Percentiles rank a stretch among this genome's conserved stretches.
These are phyloP conservation scores for Lentinula raphanica DNA, from an alignment of 768 basidiomycete genomes.

Conservation along the genomic window DNA sequence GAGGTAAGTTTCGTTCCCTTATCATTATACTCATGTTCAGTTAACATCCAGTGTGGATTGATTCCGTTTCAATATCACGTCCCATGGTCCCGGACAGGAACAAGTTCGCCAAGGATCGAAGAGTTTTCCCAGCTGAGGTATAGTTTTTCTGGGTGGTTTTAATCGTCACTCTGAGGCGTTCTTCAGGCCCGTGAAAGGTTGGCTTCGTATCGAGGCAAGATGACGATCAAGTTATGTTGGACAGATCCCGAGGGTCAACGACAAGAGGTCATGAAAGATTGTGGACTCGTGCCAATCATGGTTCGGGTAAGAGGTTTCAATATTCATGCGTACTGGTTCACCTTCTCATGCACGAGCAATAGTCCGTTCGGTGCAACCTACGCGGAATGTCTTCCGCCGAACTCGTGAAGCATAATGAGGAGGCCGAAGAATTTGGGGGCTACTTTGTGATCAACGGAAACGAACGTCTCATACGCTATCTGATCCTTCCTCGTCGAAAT, in stretches of 20 bases:
- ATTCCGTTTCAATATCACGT: constrained; percentile 73
- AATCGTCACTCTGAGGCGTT: background rate
- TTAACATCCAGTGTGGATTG: constrained; percentile 76
- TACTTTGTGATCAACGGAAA: constrained; percentile 99
- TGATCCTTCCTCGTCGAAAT: constrained; percentile 92
- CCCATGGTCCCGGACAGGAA: constrained; percentile 88
- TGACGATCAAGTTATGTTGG: constrained; percentile 86
- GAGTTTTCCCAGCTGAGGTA: constrained; percentile 90
- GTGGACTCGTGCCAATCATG: constrained; percentile 95
- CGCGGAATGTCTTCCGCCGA: constrained; percentile 78
- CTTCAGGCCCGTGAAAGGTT: constrained; percentile 86
- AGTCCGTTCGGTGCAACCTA: constrained; percentile 94
- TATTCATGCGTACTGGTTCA: background rate
- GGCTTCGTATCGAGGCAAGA: constrained; percentile 85
- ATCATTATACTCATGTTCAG: constrained; percentile 8
- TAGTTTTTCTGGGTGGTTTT: constrained; percentile 12
- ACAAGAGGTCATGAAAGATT: constrained; percentile 73
- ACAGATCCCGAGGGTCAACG: constrained; percentile 65
- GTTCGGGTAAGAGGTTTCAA: constrained; percentile 68
- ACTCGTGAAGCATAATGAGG: constrained; percentile 87
- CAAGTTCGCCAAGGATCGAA: constrained; percentile 63
- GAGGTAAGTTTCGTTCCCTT: constrained; percentile 49
- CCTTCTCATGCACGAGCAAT: constrained; percentile 2
- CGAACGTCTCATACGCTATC: constrained; percentile 95
- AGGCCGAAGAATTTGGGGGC: constrained; percentile 97